Conservation (phyloP, 1,139 yeast species). For the Pichia kudriavzevii region DNA sequence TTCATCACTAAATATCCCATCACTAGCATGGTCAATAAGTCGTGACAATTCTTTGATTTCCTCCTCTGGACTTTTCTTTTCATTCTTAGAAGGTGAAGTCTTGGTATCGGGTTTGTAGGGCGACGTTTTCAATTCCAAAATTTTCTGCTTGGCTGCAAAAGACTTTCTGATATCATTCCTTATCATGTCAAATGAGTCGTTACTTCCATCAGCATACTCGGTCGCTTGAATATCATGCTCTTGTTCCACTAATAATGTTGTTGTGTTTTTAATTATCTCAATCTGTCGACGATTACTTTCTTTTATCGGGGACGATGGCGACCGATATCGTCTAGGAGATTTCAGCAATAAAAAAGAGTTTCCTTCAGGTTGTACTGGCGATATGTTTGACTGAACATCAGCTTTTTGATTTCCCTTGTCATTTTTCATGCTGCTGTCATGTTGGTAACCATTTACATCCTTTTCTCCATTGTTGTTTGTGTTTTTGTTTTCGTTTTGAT, state of each 20-base stretch:
- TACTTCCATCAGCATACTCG: conserved; percentile 2
- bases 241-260: conserved; percentile 12
- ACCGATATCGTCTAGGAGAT: conserved; percentile 22
- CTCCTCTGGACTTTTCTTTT: conserved; percentile 15
- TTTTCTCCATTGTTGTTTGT: background rate
- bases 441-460: background rate
- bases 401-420: no score
- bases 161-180: conserved; percentile 26
- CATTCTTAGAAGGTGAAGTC: background rate
- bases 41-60: conserved; percentile 18
- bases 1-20: conserved; percentile 19
- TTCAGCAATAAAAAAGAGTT: conserved; percentile 17
- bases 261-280: conserved; percentile 16
- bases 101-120: conserved; percentile 17
- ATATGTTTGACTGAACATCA: no score
- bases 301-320: conserved; percentile 18
- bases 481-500: background rate
- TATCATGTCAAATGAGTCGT: conserved; percentile 27
- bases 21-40: conserved; percentile 17
- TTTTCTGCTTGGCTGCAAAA: conserved; percentile 21
- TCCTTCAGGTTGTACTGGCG: conserved; percentile 9
- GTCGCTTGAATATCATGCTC: background rate
- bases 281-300: conserved; percentile 15
- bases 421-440: no score
- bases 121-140: conserved; percentile 17